Evolutionary conservation across 768 basidiomycete genomes (phyloP).

Genomic region (Tulasnella sp.): DNA sequence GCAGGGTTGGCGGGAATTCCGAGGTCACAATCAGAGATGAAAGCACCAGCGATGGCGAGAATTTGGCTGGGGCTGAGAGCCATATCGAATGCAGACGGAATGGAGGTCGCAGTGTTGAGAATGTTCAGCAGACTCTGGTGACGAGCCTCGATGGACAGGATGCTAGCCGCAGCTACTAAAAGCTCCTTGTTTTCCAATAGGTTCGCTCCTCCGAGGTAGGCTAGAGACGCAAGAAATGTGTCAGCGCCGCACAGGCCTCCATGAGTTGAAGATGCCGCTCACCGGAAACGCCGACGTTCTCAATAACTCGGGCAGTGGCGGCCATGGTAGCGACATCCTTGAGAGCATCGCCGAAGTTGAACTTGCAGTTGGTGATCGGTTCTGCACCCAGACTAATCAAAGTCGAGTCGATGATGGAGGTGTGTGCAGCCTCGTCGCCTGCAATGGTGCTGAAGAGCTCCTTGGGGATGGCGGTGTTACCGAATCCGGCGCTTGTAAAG

Average conservation of each 20-base stretch:
- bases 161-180: conserved; percentile 68
- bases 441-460: conserved; percentile 65
- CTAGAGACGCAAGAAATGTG: conserved; percentile 31
- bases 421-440: conserved; percentile 65
- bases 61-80: conserved; percentile 70
- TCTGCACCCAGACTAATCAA: conserved; percentile 58
- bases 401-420: conserved; percentile 44
- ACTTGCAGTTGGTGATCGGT: conserved; percentile 63
- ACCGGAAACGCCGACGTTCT: conserved; percentile 65
- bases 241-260: neutral
- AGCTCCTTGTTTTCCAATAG: conserved; percentile 63
- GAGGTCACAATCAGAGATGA: conserved; percentile 70
- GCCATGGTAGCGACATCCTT: conserved; percentile 71
- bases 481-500: conserved; percentile 68
- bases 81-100: conserved; percentile 74
- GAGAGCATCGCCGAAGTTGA: conserved; percentile 67
- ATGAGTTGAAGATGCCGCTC: conserved; percentile 46
- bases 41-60: conserved; percentile 66
- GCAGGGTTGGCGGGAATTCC: conserved; percentile 60
- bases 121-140: conserved; percentile 80
- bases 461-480: conserved; percentile 55
- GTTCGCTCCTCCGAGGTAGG: conserved; percentile 71
- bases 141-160: conserved; percentile 80
- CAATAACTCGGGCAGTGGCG: conserved; percentile 70
- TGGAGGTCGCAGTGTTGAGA: conserved; percentile 56